A percentile compares a stretch with the other conserved stretches of the same genome.
Conservation (phyloP, 352 stramenopile genomes). For the Phytophthora chlamydospora region DNA sequence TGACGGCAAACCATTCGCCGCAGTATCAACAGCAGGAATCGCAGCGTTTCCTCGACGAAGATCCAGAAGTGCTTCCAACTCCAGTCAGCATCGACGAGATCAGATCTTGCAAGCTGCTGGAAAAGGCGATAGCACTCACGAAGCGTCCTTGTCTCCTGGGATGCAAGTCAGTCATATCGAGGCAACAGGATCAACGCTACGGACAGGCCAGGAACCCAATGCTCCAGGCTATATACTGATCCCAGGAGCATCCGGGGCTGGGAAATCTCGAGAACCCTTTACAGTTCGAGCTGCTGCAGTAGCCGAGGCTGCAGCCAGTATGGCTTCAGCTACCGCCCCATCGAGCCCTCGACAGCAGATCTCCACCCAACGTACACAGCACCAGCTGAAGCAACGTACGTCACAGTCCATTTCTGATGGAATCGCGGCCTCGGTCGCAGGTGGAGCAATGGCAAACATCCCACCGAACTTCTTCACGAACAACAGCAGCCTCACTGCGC, state of each 20-base stretch:
- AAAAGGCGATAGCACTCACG: slow-evolving; percentile 23
- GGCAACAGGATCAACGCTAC: slow-evolving; percentile 13
- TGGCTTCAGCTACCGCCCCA: slow-evolving; percentile 17
- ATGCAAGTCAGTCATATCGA: slow-evolving; percentile 30
- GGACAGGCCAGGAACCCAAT: slow-evolving; percentile 21
- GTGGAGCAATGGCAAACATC: slow-evolving; percentile 17
- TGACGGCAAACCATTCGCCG: slow-evolving; percentile 14
- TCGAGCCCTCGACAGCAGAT: slow-evolving; percentile 16
- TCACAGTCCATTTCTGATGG: slow-evolving; percentile 13
- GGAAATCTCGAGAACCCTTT: slow-evolving; percentile 21
- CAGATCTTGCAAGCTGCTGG: slow-evolving; percentile 10
- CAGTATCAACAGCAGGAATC: slow-evolving; percentile 11
- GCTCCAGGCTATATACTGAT: slow-evolving; percentile 16
- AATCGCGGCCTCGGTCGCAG: slow-evolving; percentile 1
- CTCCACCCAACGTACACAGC: slow-evolving; percentile 11
- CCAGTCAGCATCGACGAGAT: slow-evolving; percentile 29
- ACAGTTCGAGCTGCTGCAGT: slow-evolving; percentile 35
- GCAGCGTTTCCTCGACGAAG: slow-evolving; percentile 28
- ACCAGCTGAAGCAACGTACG: slow-evolving; percentile 15
- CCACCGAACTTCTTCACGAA: slow-evolving; percentile 26
- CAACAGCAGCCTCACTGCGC: slow-evolving; percentile 36
- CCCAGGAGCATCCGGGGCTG: slow-evolving; percentile 6
- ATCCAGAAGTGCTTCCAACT: slow-evolving; percentile 26
- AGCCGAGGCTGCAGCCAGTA: slow-evolving; percentile 25
- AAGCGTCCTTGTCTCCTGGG: slow-evolving; percentile 6